Percentiles rank a stretch among this genome's conserved stretches.
These are phyloP conservation scores for Aspergillus ruber DNA, from an alignment of 2,329 filamentous ascomycete genomes.

Conservation along the genomic window DNA sequence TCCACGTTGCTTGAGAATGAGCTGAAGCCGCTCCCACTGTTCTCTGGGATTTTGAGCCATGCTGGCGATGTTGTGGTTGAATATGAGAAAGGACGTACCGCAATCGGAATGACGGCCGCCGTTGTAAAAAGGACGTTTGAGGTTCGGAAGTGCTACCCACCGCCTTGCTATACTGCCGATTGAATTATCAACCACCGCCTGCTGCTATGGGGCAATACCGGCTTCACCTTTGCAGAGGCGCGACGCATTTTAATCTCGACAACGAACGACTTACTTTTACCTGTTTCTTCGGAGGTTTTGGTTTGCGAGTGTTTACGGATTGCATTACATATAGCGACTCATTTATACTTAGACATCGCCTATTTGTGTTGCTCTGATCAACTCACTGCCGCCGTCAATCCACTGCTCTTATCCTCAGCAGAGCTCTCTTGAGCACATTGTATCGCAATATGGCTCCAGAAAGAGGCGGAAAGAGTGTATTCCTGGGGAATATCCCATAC, in stretches of 20 bases:
- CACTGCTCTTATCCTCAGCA: not conserved
- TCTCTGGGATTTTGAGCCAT: conserved; percentile 56
- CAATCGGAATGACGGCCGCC: conserved; percentile 17
- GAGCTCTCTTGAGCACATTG: not conserved
- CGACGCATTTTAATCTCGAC: not conserved
- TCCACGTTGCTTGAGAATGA: conserved; percentile 50
- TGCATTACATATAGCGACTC: too few species aligned
- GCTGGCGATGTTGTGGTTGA: conserved; percentile 13
- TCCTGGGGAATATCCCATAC: conserved; percentile 57
- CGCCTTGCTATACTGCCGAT: not conserved
- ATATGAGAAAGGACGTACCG: conserved; percentile 10
- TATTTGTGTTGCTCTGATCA: too few species aligned
- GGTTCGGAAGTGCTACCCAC: not conserved
- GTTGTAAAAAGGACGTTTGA: conserved; percentile 2
- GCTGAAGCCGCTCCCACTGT: conserved; percentile 60
- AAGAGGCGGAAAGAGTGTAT: conserved; percentile 40
- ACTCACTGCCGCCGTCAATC: not conserved
- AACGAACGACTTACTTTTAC: not conserved
- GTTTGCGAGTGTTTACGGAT: not conserved
- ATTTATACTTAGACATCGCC: too few species aligned
- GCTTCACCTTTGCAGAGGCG: conserved; percentile 4
- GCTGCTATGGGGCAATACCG: conserved; percentile 8
- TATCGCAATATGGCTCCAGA: conserved; percentile 37
- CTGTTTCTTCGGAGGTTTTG: not conserved
- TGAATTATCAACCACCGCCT: not conserved